phyloP scores from a whole-genome alignment of 177 flowering plant genomes.

The Vitis hybrid region DNA sequence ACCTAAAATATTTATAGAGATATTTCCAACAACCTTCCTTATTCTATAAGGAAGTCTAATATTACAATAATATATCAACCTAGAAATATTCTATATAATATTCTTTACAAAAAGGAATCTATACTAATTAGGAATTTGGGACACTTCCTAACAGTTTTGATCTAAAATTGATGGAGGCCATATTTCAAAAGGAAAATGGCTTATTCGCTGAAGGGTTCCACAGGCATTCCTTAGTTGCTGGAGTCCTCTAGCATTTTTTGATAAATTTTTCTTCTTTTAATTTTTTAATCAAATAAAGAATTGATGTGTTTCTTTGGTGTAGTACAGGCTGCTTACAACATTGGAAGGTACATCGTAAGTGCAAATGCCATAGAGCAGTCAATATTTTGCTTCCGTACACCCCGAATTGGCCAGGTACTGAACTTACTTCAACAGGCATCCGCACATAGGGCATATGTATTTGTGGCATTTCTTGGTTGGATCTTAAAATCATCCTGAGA shows the following conservation, averaged over 20 bases:
- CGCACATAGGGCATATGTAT: not conserved
- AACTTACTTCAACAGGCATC: not conserved
- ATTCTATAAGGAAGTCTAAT: too few relatives aligned
- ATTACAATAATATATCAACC: too few relatives aligned
- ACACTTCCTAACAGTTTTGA: too few relatives aligned
- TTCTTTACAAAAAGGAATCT: too few relatives aligned
- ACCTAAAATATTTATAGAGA: too few relatives aligned
- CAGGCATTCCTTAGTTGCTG: not conserved
- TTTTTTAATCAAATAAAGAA: not conserved
- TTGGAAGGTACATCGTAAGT: slow-evolving; percentile 69
- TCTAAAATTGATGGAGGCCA: too few relatives aligned
- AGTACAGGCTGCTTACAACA: slow-evolving; percentile 93
- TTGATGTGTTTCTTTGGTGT: slow-evolving; percentile 28
- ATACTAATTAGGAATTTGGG: too few relatives aligned
- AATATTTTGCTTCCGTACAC: slow-evolving; percentile 62
- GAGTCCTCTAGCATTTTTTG: not conserved
- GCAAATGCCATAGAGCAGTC: slow-evolving; percentile 76
- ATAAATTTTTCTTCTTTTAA: not conserved
- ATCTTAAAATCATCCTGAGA: not conserved
- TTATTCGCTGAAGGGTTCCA: not conserved
- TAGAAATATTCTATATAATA: too few relatives aligned
- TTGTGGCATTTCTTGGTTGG: not conserved
- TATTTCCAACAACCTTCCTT: too few relatives aligned
- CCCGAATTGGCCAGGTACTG: slow-evolving; percentile 68
- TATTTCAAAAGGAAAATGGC: not conserved